Percentiles rank a stretch among this genome's conserved stretches.
Conservation (phyloP, 2,329 filamentous ascomycete species). For the Colletotrichum sansevieriae region DNA sequence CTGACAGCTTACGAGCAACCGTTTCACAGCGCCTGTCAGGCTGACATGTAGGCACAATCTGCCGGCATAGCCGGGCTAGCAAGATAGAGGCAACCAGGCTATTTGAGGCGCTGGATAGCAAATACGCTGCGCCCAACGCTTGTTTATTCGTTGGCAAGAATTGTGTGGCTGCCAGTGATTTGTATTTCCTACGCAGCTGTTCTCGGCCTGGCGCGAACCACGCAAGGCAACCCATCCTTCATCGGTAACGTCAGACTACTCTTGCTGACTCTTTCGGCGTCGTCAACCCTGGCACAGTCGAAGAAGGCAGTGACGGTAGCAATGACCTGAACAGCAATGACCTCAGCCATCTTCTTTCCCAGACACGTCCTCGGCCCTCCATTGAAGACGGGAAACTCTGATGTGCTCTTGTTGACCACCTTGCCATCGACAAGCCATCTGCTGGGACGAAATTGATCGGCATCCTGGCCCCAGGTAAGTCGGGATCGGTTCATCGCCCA, state of each 20-base stretch:
- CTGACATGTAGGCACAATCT: too few relatives aligned
- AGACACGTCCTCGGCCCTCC: slow-evolving; percentile 72
- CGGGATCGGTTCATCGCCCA: slow-evolving; percentile 74
- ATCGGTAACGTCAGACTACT: slow-evolving; percentile 75
- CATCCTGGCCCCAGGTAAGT: slow-evolving; percentile 68
- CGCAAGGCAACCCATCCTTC: slow-evolving; percentile 69
- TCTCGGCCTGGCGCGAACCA: slow-evolving; percentile 46
- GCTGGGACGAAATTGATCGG: slow-evolving; percentile 67
- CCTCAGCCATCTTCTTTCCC: slow-evolving; percentile 75
- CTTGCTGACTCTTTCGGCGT: slow-evolving; percentile 65
- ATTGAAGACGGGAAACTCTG: slow-evolving; percentile 75
- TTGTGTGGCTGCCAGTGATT: neutral
- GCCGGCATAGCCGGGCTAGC: too few relatives aligned
- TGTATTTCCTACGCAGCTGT: neutral
- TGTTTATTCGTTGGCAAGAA: too few relatives aligned
- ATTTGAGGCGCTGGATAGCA: too few relatives aligned
- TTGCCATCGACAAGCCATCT: slow-evolving; percentile 65
- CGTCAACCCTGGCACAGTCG: slow-evolving; percentile 61
- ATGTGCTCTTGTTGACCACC: slow-evolving; percentile 58
- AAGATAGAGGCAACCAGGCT: too few relatives aligned
- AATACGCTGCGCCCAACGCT: too few relatives aligned
- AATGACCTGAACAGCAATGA: slow-evolving; percentile 69
- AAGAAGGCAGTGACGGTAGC: slow-evolving; percentile 63
- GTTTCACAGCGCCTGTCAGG: too few relatives aligned
- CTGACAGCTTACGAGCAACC: too few relatives aligned